These are phyloP conservation scores for Angophora floribunda DNA, from an alignment of 345 rosid species.

Conservation along the genomic window DNA sequence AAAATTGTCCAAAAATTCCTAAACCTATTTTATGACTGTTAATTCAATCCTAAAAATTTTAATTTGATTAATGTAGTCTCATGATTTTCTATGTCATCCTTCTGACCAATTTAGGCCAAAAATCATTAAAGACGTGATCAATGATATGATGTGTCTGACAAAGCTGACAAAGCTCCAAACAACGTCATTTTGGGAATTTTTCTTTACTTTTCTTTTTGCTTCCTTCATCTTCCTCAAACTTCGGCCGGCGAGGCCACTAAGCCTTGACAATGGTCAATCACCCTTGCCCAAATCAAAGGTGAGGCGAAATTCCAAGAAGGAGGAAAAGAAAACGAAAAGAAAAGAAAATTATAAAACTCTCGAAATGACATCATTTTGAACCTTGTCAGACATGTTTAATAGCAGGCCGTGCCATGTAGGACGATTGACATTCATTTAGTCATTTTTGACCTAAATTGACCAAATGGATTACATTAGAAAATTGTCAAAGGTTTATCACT, in stretches of 20 bases:
- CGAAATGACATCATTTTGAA: not conserved
- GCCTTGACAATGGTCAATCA: fast-evolving
- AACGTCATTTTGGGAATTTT: not conserved
- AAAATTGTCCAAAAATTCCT: not conserved
- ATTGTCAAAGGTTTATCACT: not conserved
- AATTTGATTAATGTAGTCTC: not conserved
- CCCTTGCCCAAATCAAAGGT: not conserved
- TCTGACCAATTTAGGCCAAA: fast-evolving
- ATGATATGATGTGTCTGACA: not conserved
- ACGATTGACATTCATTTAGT: fast-evolving
- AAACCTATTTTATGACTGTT: not conserved
- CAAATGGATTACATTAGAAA: not conserved
- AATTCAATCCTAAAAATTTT: not conserved
- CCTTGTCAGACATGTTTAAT: not conserved
- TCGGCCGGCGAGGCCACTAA: fast-evolving
- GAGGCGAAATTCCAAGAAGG: not conserved
- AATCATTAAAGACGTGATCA: not conserved
- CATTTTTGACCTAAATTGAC: not conserved
- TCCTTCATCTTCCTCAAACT: not conserved
- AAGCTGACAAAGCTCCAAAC: not conserved
- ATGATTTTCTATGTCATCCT: not conserved
- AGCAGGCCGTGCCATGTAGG: fast-evolving
- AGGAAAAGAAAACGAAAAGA: not conserved
- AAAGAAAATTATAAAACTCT: not conserved
- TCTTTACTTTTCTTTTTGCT: not conserved